phyloP scores from a whole-genome alignment of 371 early-diverging fungal genomes.

The Rhizomucor pusillus region DNA sequence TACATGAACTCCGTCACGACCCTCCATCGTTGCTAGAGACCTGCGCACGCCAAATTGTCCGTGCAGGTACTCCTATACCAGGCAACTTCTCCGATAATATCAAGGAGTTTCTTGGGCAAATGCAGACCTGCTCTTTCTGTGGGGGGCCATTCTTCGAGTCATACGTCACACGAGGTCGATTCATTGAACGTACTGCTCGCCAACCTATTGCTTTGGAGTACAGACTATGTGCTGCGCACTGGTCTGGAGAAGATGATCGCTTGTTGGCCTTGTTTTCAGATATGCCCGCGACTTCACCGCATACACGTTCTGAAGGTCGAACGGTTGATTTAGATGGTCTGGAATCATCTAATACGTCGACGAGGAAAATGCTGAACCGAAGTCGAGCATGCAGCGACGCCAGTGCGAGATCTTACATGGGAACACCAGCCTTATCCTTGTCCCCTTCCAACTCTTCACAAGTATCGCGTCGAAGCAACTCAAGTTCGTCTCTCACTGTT shows the following conservation, averaged over 20 bases:
- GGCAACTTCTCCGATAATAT: slow-evolving; percentile 49
- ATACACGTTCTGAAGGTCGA: not conserved
- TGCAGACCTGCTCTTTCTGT: slow-evolving; percentile 80
- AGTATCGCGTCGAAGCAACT: slow-evolving; percentile 11
- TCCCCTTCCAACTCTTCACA: slow-evolving; percentile 17
- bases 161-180: slow-evolving; percentile 55
- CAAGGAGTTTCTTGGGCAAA: slow-evolving; percentile 64
- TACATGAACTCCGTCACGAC: slow-evolving; percentile 24
- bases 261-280: slow-evolving; percentile 30
- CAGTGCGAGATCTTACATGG: slow-evolving; percentile 3
- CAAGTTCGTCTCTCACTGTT: slow-evolving; percentile 11
- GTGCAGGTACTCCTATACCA: slow-evolving; percentile 59
- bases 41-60: slow-evolving; percentile 72
- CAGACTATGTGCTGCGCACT: slow-evolving; percentile 40
- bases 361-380: slow-evolving; percentile 1
- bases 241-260: slow-evolving; percentile 40
- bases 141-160: slow-evolving; percentile 84
- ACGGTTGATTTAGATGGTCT: slow-evolving; percentile 14
- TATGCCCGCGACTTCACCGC: slow-evolving; percentile 4
- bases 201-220: slow-evolving; percentile 37
- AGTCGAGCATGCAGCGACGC: slow-evolving; percentile 13
- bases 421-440: slow-evolving; percentile 6
- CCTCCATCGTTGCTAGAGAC: slow-evolving; percentile 71
- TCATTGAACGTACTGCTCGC: slow-evolving; percentile 60
- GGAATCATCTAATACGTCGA: slow-evolving; percentile 1